Evolutionary conservation across 108 stramenopile genomes (phyloP).

Genomic region (Ochromonas danica): DNA sequence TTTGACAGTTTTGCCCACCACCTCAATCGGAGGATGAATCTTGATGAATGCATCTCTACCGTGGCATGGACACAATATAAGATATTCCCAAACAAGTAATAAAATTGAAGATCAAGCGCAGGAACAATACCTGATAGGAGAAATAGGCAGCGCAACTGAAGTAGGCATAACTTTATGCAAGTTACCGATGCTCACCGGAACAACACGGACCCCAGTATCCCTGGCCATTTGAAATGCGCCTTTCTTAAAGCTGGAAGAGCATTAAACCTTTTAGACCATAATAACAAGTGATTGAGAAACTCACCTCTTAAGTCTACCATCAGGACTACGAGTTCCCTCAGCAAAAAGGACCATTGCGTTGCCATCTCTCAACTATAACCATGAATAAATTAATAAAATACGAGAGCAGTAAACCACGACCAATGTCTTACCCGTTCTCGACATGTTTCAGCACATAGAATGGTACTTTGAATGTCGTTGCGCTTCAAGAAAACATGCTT

Average conservation of each 20-base stretch:
- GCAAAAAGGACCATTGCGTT: constrained; percentile 39
- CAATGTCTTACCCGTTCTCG: background rate
- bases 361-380: constrained; percentile 9
- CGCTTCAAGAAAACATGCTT: constrained; percentile 33
- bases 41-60: background rate
- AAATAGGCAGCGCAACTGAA: background rate
- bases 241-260: constrained; percentile 27
- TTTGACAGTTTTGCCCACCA: background rate
- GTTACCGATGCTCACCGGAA: constrained; percentile 34
- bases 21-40: background rate
- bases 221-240: constrained; percentile 43
- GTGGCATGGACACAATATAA: background rate
- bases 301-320: constrained; percentile 20
- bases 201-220: constrained; percentile 24
- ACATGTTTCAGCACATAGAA: constrained; percentile 2
- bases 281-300: background rate
- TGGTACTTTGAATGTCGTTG: constrained; percentile 30
- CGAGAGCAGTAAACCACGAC: background rate
- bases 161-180: constrained; percentile 23
- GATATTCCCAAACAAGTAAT: background rate
- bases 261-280: too few species aligned
- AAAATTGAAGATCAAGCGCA: background rate
- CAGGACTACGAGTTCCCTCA: constrained; percentile 31
- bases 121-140: background rate
- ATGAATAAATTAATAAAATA: background rate